Percentiles rank a stretch among this genome's conserved stretches.
These are phyloP conservation scores for Boletus sp. DNA, from an alignment of 1,284 basidiomycete genomes.

Conservation along the genomic window DNA sequence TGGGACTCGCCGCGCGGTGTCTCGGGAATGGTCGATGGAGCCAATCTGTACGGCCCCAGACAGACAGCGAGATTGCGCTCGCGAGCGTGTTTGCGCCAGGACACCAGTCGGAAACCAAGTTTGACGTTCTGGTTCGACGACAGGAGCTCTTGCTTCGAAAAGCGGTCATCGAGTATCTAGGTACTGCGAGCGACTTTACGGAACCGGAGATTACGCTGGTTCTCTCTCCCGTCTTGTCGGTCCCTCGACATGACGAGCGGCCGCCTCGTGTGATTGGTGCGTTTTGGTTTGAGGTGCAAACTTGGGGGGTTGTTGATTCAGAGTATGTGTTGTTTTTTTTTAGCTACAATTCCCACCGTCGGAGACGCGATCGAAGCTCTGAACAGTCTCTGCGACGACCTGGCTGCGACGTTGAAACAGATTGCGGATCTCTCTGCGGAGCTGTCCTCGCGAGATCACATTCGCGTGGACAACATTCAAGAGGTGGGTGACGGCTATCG, in stretches of 20 bases:
- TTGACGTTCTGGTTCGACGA: conserved; percentile 50
- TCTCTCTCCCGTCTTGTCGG: conserved; percentile 56
- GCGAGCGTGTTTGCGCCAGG: conserved; percentile 53
- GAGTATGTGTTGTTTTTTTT: no score
- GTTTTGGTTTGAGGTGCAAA: conserved; percentile 15
- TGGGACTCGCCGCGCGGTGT: conserved; percentile 72
- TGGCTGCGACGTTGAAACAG: conserved; percentile 60
- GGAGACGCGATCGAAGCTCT: conserved; percentile 73
- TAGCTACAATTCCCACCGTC: conserved; percentile 72
- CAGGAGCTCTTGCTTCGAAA: conserved; percentile 56
- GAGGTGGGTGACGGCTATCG: conserved; percentile 46
- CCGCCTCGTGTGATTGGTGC: conserved; percentile 39
- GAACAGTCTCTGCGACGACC: conserved; percentile 54
- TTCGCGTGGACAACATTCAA: conserved; percentile 67
- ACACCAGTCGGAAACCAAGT: conserved; percentile 50
- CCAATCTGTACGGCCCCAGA: conserved; percentile 59
- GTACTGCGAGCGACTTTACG: conserved; percentile 66
- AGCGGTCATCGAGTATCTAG: conserved; percentile 62
- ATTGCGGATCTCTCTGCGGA: conserved; percentile 68
- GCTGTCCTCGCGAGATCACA: conserved; percentile 64
- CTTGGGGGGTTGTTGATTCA: neutral
- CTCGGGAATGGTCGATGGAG: conserved; percentile 65
- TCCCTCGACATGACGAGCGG: conserved; percentile 44
- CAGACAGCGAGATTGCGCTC: conserved; percentile 64
- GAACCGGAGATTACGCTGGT: conserved; percentile 67